phyloP scores from a whole-genome alignment of 768 basidiomycete species.

The Epithele typhae region DNA sequence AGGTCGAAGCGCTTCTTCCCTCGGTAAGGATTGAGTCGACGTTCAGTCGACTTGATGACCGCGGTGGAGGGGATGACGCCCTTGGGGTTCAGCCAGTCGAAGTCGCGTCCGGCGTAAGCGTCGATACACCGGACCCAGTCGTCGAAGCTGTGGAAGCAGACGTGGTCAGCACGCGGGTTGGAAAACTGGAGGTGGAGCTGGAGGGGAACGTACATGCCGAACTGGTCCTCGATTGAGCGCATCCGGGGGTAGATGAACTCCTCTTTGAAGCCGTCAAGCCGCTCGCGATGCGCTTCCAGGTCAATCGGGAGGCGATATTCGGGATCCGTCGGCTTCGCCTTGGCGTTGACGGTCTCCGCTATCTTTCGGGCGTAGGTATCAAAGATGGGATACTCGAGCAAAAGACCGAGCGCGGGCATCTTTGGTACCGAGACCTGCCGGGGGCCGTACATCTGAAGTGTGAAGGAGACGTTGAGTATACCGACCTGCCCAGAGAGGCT shows the following conservation, averaged over 20 bases:
- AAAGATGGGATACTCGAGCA: constrained; percentile 86
- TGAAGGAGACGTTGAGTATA: not conserved
- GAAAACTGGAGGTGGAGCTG: not conserved
- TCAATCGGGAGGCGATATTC: constrained; percentile 71
- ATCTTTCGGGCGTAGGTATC: constrained; percentile 70
- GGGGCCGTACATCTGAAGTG: constrained; percentile 67
- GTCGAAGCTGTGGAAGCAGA: constrained; percentile 55
- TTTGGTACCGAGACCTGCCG: constrained; percentile 83
- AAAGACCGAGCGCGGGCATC: constrained; percentile 90
- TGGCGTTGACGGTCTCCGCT: constrained; percentile 34
- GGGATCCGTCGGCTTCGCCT: constrained; percentile 46
- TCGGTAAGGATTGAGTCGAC: constrained; percentile 56
- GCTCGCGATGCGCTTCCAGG: constrained; percentile 60
- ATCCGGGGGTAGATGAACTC: constrained; percentile 83
- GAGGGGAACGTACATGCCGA: constrained; percentile 58
- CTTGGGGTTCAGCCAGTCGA: constrained; percentile 71
- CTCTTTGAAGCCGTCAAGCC: constrained; percentile 81
- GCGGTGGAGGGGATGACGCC: constrained; percentile 73
- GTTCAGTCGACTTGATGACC: constrained; percentile 57
- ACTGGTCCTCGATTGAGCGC: constrained; percentile 76
- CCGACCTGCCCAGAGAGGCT: not conserved
- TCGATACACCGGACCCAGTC: constrained; percentile 81
- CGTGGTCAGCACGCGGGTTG: not conserved
- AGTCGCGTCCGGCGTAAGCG: constrained; percentile 69
- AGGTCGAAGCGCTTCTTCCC: constrained; percentile 67